Percentiles rank a stretch among this genome's conserved stretches.
These are phyloP conservation scores for Seiridium unicorne DNA, from an alignment of 2,329 filamentous ascomycete species.

Conservation along the genomic window DNA sequence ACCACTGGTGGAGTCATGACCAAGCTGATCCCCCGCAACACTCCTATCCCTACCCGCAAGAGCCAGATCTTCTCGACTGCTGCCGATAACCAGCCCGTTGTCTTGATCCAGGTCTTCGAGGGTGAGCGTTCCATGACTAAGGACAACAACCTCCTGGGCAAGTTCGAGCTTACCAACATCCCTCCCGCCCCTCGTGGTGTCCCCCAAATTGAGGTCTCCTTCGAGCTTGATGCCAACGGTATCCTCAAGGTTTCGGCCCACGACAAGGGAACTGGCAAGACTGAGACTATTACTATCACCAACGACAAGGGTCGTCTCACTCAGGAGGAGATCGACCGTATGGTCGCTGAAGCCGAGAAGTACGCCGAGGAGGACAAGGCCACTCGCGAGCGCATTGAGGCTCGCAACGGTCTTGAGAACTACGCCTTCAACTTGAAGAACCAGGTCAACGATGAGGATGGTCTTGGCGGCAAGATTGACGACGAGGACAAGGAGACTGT, in stretches of 20 bases:
- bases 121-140: slow-evolving; percentile 93
- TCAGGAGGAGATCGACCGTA: slow-evolving; percentile 97
- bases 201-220: slow-evolving; percentile 97
- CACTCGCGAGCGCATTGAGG: slow-evolving; percentile 93
- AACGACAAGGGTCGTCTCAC: slow-evolving; percentile 99
- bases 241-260: slow-evolving; percentile 94
- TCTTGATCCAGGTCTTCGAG: slow-evolving; percentile 94
- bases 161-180: slow-evolving; percentile 96
- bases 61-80: slow-evolving; percentile 97
- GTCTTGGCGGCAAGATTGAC: slow-evolving; percentile 96
- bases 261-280: slow-evolving; percentile 98
- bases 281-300: slow-evolving; percentile 96
- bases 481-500: slow-evolving; percentile 97
- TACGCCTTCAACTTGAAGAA: slow-evolving; percentile 99
- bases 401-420: slow-evolving; percentile 96
- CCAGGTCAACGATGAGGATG: slow-evolving; percentile 95
- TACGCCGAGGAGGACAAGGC: slow-evolving; percentile 99
- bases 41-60: slow-evolving; percentile 92
- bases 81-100: slow-evolving; percentile 93
- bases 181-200: slow-evolving; percentile 93
- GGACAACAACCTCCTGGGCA: slow-evolving; percentile 96
- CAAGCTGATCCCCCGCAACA: slow-evolving; percentile 93
- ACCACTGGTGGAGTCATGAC: slow-evolving; percentile 98
- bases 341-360: slow-evolving; percentile 96
- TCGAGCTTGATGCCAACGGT: slow-evolving; percentile 97